phyloP scores from a whole-genome alignment of 2,329 filamentous ascomycete genomes.

The Davidsoniella australis region DNA sequence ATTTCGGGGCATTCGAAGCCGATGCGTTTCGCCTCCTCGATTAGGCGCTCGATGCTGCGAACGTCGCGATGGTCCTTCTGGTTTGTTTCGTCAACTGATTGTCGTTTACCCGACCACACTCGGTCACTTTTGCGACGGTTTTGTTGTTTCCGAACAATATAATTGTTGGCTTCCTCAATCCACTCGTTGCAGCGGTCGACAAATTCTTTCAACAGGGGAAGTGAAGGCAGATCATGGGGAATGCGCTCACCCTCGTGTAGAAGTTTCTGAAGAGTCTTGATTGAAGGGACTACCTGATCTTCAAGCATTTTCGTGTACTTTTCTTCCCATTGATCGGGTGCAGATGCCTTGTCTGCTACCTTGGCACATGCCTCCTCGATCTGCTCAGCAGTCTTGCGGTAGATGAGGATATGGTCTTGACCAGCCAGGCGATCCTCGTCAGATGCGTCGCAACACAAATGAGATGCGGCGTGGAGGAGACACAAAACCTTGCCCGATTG shows the following conservation, averaged over 20 bases:
- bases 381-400: conserved; percentile 57
- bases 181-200: conserved; percentile 95
- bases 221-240: conserved; percentile 69
- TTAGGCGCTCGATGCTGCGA: conserved; percentile 70
- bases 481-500: conserved; percentile 71
- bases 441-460: conserved; percentile 60
- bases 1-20: conserved; percentile 93
- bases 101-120: conserved; percentile 56
- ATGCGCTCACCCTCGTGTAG: conserved; percentile 93
- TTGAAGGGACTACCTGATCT: conserved; percentile 65
- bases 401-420: conserved; percentile 55
- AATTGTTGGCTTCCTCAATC: conserved; percentile 92
- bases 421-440: conserved; percentile 52
- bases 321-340: conserved; percentile 77
- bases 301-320: conserved; percentile 76
- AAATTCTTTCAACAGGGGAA: conserved; percentile 69
- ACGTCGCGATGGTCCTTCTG: conserved; percentile 79
- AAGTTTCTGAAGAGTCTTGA: conserved; percentile 71
- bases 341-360: conserved; percentile 68
- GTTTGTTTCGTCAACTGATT: conserved; percentile 58
- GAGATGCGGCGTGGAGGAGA: conserved; percentile 60
- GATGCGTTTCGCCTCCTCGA: conserved; percentile 68
- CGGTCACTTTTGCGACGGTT: conserved; percentile 92
- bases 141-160: conserved; percentile 93
- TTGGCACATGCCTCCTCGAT: conserved; percentile 53